Conservation (phyloP, 2,329 filamentous ascomycete genomes). For the Cladosporium sp. region DNA sequence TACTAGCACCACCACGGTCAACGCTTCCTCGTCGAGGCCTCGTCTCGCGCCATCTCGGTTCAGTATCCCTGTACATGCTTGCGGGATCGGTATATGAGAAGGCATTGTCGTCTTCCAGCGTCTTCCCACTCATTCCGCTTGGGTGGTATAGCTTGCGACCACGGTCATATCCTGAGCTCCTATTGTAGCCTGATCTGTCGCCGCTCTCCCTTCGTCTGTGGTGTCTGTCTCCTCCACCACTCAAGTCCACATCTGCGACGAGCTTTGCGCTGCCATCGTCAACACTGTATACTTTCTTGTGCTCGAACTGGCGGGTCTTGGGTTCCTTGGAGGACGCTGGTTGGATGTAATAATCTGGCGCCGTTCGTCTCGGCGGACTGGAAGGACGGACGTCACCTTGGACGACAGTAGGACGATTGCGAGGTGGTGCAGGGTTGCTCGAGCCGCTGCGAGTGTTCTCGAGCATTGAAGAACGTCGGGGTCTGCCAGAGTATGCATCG, state of each 20-base stretch:
- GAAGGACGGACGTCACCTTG: constrained; percentile 34
- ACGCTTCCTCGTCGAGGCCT: constrained; percentile 41
- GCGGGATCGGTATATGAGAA: constrained; percentile 50
- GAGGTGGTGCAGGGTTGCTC: constrained; percentile 25
- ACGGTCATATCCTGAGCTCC: constrained; percentile 21
- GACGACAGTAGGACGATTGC: constrained; percentile 32
- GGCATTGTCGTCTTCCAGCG: constrained; percentile 39
- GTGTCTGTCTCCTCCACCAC: constrained; percentile 37
- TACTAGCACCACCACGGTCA: constrained; percentile 35
- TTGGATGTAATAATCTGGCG: constrained; percentile 36
- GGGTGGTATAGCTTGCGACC: constrained; percentile 29
- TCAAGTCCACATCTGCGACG: constrained; percentile 35
- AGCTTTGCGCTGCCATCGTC: constrained; percentile 38
- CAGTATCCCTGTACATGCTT: constrained; percentile 48
- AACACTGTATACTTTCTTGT: constrained; percentile 48
- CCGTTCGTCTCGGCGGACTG: constrained; percentile 38
- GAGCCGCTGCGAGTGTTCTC: constrained; percentile 33
- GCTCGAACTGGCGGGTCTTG: constrained; percentile 28
- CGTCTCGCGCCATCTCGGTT: constrained; percentile 40
- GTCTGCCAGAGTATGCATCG: constrained; percentile 43
- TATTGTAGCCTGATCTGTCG: constrained; percentile 24
- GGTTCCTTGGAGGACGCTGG: constrained; percentile 30
- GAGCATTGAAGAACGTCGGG: constrained; percentile 42
- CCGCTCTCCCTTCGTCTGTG: constrained; percentile 30
- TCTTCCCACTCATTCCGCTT: constrained; percentile 22